Evolutionary conservation across 2,329 filamentous ascomycete genomes (phyloP).

Genomic region (Penicillium nordicum): DNA sequence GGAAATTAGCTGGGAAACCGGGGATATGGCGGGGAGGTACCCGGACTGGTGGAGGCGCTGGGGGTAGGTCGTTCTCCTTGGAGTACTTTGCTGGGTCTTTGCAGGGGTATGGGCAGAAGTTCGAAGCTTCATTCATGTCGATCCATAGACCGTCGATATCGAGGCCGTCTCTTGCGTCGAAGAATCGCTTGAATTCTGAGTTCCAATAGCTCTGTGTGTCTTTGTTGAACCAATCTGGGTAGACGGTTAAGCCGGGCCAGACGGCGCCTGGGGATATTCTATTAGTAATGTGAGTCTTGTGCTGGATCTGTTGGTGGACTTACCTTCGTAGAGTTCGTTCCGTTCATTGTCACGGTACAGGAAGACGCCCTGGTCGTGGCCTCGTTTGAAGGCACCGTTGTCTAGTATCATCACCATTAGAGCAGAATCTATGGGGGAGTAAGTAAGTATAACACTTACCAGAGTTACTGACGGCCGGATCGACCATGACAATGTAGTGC

Average conservation of each 20-base stretch:
- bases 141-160: slow-evolving; percentile 78
- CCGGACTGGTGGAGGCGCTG: slow-evolving; percentile 60
- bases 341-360: slow-evolving; percentile 53
- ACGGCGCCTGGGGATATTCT: slow-evolving; percentile 56
- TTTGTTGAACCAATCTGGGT: slow-evolving; percentile 72
- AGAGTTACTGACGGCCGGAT: slow-evolving; percentile 48
- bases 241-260: slow-evolving; percentile 71
- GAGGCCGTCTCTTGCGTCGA: slow-evolving; percentile 60
- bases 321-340: slow-evolving; percentile 46
- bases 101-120: slow-evolving; percentile 57
- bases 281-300: neutral
- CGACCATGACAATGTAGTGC: slow-evolving; percentile 74
- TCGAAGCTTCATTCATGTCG: slow-evolving; percentile 62
- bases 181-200: slow-evolving; percentile 63
- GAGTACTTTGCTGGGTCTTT: slow-evolving; percentile 53
- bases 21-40: slow-evolving; percentile 62
- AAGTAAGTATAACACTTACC: slow-evolving; percentile 21
- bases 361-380: slow-evolving; percentile 56
- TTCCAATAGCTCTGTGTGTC: slow-evolving; percentile 67
- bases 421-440: neutral
- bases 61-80: slow-evolving; percentile 47
- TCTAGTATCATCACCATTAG: slow-evolving; percentile 27
- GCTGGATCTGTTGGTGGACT: neutral
- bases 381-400: slow-evolving; percentile 59
- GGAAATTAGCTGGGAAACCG: slow-evolving; percentile 66